Conservation (phyloP, 2,329 filamentous ascomycete species). For the Penicillium nordicum region DNA sequence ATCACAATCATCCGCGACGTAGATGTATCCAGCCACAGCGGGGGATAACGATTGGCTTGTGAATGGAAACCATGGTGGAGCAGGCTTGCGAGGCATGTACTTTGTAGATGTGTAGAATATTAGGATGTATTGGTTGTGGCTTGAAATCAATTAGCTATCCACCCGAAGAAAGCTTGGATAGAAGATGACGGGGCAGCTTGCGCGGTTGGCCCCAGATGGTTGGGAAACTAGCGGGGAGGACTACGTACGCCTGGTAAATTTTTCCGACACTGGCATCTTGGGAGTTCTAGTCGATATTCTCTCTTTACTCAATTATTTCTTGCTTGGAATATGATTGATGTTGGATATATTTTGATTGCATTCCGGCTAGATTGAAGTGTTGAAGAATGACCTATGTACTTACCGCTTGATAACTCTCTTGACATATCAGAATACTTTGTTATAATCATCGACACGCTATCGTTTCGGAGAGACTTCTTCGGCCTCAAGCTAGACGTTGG, state of each 20-base stretch:
- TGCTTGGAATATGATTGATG: neutral
- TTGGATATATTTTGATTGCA: neutral
- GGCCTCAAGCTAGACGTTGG: too few relatives aligned
- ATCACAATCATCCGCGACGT: neutral
- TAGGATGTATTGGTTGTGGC: neutral
- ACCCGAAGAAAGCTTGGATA: conserved; percentile 21
- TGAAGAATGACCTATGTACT: neutral
- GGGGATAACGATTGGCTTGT: neutral
- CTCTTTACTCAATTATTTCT: neutral
- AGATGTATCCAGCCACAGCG: neutral
- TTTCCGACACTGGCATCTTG: neutral
- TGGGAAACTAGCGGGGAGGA: conserved; percentile 3
- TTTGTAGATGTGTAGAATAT: neutral
- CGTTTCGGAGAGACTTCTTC: too few relatives aligned
- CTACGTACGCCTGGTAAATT: conserved; percentile 2
- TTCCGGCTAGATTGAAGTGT: too few relatives aligned
- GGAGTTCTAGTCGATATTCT: neutral
- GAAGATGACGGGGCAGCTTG: conserved; percentile 9
- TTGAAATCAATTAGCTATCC: neutral
- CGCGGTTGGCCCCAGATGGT: conserved; percentile 2
- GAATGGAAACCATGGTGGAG: neutral
- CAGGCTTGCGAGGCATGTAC: neutral
- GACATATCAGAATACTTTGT: too few relatives aligned
- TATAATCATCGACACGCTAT: too few relatives aligned
- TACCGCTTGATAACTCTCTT: too few relatives aligned